Percentiles rank a stretch among this genome's conserved stretches.
Evolutionary conservation across 805 yeast genomes (phyloP).

Genomic region (Yueomyces sinensis): DNA sequence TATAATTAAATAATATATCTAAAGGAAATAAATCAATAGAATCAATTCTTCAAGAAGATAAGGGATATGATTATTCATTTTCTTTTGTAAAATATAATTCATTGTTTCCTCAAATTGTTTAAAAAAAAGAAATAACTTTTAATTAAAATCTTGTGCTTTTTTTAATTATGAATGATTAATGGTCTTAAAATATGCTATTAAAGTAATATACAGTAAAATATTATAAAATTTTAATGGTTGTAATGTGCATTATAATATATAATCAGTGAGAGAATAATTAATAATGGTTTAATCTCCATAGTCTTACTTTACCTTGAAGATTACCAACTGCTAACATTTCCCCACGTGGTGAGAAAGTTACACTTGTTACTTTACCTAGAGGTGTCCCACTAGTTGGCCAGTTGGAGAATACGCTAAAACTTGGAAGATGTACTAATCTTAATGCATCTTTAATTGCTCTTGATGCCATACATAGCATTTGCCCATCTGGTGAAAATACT

Average conservation of each 20-base stretch:
- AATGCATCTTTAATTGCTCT: constrained; percentile 77
- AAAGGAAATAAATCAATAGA: too few species aligned
- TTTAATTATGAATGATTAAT: background rate
- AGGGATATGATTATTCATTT: too few species aligned
- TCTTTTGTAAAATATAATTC: too few species aligned
- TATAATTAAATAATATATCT: too few species aligned
- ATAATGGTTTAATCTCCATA: constrained; percentile 83
- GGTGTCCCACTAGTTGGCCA: constrained; percentile 99
- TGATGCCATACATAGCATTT: constrained; percentile 73
- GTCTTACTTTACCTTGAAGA: constrained; percentile 77
- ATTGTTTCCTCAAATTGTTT: too few species aligned
- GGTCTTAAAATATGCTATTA: too few species aligned
- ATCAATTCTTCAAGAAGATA: too few species aligned
- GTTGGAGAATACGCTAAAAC: constrained; percentile 74
- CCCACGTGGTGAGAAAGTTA: constrained; percentile 64
- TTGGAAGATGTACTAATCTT: constrained; percentile 75
- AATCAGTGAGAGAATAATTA: too few species aligned
- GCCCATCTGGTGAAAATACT: constrained; percentile 77
- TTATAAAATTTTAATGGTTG: too few species aligned
- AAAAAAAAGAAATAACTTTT: background rate
- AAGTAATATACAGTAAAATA: too few species aligned
- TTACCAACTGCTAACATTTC: constrained; percentile 85
- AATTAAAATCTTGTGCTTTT: background rate
- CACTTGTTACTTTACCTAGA: constrained; percentile 80
- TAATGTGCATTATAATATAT: too few species aligned